Base-by-base conservation (phyloP, 169 alveolate genomes). In the Amoebophrya sp. region DNA sequence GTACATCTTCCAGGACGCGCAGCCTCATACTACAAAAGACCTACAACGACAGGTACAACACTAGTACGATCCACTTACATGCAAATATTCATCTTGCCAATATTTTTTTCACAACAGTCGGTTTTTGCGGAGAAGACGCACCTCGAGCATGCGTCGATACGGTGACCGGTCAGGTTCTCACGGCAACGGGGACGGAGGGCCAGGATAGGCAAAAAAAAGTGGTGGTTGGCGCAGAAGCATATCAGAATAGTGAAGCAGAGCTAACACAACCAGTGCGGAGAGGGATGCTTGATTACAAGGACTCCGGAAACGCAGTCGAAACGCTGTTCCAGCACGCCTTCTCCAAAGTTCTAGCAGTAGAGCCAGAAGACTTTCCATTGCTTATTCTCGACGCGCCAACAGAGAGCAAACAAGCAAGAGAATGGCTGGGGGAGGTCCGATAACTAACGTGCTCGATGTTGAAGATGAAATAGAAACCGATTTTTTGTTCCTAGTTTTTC, bases 351-450 rank as follows among this genome's bases (percentile, higher is more conserved):
- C 90, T 96, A 89, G 95, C 94, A 92, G 96, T 95, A 12, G 92
- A 94, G 39, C 92, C 96, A 18, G 95, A 94, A n/a, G 95, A 94
- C 29, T 94, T 93, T 91, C 96, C 97, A 41, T 95, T 96, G 10
- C 92, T 97, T 91, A 93, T 97, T 34, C 96, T 98, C 78, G 98
- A 97, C 93, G 95, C 98, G 40, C 98, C 99, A 1, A 91, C 95
- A 54, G 96, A 96, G 89, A 96, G 98, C 33, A 94, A 96, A 77
- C 93, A 78, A 39, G 95, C 96, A 92, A 92, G 99, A 83, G 98
- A 97, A 93, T 95, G 94, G 92, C 95, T 97, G 97, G 83, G 83
- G 33, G 83, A 65, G 83, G 83, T 65, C 10, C 76, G n/a, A n/a
- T n/a, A n/a, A n/a, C n/a, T n/a, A n/a, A n/a, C n/a, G n/a, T n/a